A percentile compares a stretch with the other conserved stretches of the same genome.
phyloP scores from a whole-genome alignment of 768 basidiomycete species.

The Omphalotus guepiniiformis region DNA sequence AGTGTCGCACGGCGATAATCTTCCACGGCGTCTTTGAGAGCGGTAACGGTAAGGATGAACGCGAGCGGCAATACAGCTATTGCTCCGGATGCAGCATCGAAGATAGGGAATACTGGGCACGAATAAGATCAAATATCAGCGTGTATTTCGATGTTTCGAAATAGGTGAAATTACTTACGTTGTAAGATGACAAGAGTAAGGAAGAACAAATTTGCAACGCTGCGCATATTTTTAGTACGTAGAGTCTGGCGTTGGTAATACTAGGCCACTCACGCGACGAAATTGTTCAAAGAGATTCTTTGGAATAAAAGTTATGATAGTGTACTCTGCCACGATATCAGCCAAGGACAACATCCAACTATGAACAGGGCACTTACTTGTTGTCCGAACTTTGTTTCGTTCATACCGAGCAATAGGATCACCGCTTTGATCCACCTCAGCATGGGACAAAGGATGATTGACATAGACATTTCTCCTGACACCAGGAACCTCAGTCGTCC shows the following conservation, averaged over 20 bases:
- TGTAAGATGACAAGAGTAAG: conserved; percentile 77
- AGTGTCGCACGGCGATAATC: conserved; percentile 87
- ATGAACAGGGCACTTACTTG: conserved; percentile 55
- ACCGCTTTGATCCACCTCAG: conserved; percentile 66
- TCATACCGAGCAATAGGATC: conserved; percentile 78
- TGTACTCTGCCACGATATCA: conserved; percentile 63
- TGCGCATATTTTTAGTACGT: conserved; percentile 20
- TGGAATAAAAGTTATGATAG: conserved; percentile 83
- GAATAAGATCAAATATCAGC: neutral
- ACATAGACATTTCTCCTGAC: conserved; percentile 75
- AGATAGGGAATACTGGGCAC: conserved; percentile 74
- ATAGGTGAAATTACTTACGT: conserved; percentile 35
- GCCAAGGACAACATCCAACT: neutral
- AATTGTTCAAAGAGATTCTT: conserved; percentile 97
- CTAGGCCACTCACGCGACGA: conserved; percentile 53
- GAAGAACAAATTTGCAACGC: conserved; percentile 93
- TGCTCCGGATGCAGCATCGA: conserved; percentile 81
- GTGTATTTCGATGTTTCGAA: conserved; percentile 12
- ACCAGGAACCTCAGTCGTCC: conserved; percentile 43
- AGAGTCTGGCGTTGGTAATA: neutral
- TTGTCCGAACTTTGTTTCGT: conserved; percentile 92
- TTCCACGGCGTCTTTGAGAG: conserved; percentile 93
- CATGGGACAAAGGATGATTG: conserved; percentile 61
- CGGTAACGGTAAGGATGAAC: conserved; percentile 86
- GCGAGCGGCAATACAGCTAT: conserved; percentile 82